Evolutionary conservation across 495 filamentous ascomycete genomes (phyloP).

Genomic region (Penicillium egyptiacum): DNA sequence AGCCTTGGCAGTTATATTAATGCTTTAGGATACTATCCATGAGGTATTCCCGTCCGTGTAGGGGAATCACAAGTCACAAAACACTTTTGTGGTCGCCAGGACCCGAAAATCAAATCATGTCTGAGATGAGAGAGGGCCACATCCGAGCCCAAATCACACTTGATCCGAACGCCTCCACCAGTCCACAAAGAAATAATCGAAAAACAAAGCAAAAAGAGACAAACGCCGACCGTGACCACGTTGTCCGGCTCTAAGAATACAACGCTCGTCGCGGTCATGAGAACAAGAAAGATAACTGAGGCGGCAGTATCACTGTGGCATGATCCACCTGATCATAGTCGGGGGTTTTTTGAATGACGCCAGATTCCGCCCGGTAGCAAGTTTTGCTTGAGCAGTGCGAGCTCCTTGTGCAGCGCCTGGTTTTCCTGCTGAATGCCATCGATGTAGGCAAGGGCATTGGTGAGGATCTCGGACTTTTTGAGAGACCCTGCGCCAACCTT

Average conservation of each 20-base stretch:
- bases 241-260: slow-evolving; percentile 20
- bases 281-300: slow-evolving; percentile 4
- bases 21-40: slow-evolving; percentile 25
- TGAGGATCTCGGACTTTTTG: slow-evolving; percentile 60
- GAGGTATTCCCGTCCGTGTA: background rate
- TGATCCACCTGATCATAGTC: slow-evolving; percentile 15
- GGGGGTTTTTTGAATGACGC: slow-evolving; percentile 23
- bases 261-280: slow-evolving; percentile 23
- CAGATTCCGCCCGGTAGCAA: slow-evolving; percentile 36
- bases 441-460: slow-evolving; percentile 69
- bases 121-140: slow-evolving; percentile 22
- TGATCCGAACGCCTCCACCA: slow-evolving; percentile 4
- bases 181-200: background rate
- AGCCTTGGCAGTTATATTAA: slow-evolving; percentile 34
- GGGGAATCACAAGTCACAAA: slow-evolving; percentile 23
- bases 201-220: background rate
- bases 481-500: slow-evolving; percentile 37
- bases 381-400: slow-evolving; percentile 38
- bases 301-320: slow-evolving; percentile 5
- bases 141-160: slow-evolving; percentile 7
- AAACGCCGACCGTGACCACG: slow-evolving; percentile 11
- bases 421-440: slow-evolving; percentile 51
- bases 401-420: slow-evolving; percentile 39
- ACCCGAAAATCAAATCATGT: slow-evolving; percentile 19
- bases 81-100: slow-evolving; percentile 33